These are phyloP conservation scores for Cymbopogon citratus DNA, from an alignment of 176 grass and related monocot genomes.

Conservation along the genomic window DNA sequence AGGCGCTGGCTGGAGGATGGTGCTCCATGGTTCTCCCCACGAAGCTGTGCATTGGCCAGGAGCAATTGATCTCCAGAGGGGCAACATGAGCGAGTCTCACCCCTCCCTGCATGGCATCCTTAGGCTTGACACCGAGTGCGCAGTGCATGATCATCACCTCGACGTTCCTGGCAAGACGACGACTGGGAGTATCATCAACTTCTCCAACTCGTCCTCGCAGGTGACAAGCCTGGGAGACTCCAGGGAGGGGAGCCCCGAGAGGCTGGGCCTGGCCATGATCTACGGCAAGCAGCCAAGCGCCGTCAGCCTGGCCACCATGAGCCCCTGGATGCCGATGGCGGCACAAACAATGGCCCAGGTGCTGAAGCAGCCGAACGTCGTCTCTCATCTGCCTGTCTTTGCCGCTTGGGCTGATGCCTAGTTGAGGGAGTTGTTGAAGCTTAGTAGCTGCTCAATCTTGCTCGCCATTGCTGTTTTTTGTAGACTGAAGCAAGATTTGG, in stretches of 20 bases:
- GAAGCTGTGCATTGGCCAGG: slow-evolving; percentile 25
- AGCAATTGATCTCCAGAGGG: slow-evolving; percentile 12
- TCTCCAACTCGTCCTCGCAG: slow-evolving; percentile 71
- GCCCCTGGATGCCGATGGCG: slow-evolving; percentile 39
- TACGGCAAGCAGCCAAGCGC: slow-evolving; percentile 30
- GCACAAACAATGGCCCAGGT: background rate
- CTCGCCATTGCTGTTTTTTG: background rate
- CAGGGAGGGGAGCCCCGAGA: slow-evolving; percentile 69
- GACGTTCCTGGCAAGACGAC: slow-evolving; percentile 27
- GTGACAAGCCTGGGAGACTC: slow-evolving; percentile 69
- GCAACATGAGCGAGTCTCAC: slow-evolving; percentile 13
- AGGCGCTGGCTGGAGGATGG: slow-evolving; percentile 53
- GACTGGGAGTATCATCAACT: slow-evolving; percentile 32
- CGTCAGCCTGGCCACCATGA: slow-evolving; percentile 14
- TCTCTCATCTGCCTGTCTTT: slow-evolving; percentile 62
- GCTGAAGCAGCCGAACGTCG: slow-evolving; percentile 15
- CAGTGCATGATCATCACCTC: background rate
- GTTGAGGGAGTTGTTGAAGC: background rate
- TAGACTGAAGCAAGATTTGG: slow-evolving; percentile 18
- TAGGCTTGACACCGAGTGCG: slow-evolving; percentile 15
- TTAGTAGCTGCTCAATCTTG: background rate
- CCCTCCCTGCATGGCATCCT: slow-evolving; percentile 24
- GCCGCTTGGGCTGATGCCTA: slow-evolving; percentile 68
- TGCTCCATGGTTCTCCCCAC: slow-evolving; percentile 41
- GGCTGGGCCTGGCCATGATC: slow-evolving; percentile 35